Evolutionary conservation across 495 filamentous ascomycete genomes (phyloP), one percentile per base, ranked within the genome.

Genomic region (Penicillium waksmanii): DNA sequence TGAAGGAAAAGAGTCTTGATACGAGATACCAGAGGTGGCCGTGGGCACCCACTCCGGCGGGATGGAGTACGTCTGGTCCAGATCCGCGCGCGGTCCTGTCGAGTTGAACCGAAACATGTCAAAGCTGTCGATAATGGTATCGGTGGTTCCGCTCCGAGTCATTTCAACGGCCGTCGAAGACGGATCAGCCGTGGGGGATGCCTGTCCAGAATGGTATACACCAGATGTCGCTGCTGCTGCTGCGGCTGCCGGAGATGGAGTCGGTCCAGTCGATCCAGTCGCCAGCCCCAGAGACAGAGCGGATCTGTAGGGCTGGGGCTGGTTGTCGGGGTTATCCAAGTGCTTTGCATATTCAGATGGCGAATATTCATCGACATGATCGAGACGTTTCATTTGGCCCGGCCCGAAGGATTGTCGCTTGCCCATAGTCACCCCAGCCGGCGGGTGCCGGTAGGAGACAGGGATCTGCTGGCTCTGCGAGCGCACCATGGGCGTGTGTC

Each of bases 381-480:
- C 66, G 12, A 76, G 68, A 58, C 60, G 64, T 23, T 65, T 67
- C 7, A 60, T 63, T 52, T 68, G 70, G 35, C 62, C 56, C 38
- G 69, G 63, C 62, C 73, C 76, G 63, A 68, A 66, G 38, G 74
- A 73, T 62, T 73, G 73, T 43, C 72, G 72, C 49, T 73, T 72
- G 35, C 66, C 61, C 58, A 64, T 64, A 55, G 59, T 31, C 4
- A 51, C 53, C 56, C 67, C 60, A 50, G 62, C 67, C 38, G 69
- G 62, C 9, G 66, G 65, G 17, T 70, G 66, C 54, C 69, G 67
- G 55, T 76, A 65, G 12, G 77, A 74, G n/a, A 70, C 64, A 15
- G 77, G 75, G 48, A 68, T 69, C 56, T 79, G 76, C 43, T 78
- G 74, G 57, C 76, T 80, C 50, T 79, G 73, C 44, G 78, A 80